phyloP scores from a whole-genome alignment of 257 asterid genomes.

The Solanum bulbocastanum region DNA sequence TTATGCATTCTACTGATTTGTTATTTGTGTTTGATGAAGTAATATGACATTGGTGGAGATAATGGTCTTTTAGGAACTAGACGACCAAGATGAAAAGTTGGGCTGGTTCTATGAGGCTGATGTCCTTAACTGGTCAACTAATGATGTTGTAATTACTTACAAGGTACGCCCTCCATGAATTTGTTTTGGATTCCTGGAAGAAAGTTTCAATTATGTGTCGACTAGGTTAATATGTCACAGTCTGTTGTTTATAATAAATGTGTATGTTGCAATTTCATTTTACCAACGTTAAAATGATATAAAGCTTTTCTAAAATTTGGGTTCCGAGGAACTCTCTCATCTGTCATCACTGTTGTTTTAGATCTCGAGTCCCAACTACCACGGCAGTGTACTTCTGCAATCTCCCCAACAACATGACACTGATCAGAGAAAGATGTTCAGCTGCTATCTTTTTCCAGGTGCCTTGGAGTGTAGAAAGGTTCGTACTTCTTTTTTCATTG shows the following conservation, averaged over 20 bases:
- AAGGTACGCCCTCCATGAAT: constrained; percentile 27
- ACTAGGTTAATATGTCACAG: neutral
- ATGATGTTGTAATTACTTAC: constrained; percentile 51
- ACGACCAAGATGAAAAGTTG: constrained; percentile 57
- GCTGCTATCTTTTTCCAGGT: constrained; percentile 70
- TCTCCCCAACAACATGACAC: constrained; percentile 53
- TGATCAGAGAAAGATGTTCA: constrained; percentile 67
- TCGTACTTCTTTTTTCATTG: neutral
- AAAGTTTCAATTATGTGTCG: neutral
- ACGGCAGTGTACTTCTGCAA: constrained; percentile 60
- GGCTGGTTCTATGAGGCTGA: constrained; percentile 61
- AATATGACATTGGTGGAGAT: neutral
- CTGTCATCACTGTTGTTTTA: constrained; percentile 9
- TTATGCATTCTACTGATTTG: constrained; percentile 3
- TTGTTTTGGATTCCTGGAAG: neutral
- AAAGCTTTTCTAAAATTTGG: neutral
- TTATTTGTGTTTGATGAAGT: neutral
- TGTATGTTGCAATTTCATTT: neutral
- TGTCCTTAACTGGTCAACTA: constrained; percentile 76
- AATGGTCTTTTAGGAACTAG: constrained; percentile 39
- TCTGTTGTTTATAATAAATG: neutral
- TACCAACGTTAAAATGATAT: neutral
- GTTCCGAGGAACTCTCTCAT: neutral
- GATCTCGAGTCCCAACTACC: constrained; percentile 39
- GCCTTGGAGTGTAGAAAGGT: constrained; percentile 50